phyloP scores from a whole-genome alignment of 257 asterid species.

The Nicotiana tabacum region DNA sequence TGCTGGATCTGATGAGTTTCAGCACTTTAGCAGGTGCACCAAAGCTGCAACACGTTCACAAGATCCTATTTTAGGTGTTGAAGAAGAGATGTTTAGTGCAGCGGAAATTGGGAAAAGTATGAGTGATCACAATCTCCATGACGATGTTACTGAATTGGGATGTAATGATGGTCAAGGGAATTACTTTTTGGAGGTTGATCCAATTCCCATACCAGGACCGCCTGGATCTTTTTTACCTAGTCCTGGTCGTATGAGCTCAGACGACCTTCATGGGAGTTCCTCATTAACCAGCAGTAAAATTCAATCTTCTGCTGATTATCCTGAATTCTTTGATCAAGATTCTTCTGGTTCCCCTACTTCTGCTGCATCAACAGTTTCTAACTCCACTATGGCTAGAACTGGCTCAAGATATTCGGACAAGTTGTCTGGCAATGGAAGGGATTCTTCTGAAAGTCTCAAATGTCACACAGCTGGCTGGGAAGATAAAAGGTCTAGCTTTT shows the following conservation, averaged over 20 bases:
- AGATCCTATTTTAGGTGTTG: constrained; percentile 44
- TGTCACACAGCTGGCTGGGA: constrained; percentile 16
- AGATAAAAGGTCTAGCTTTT: constrained; percentile 25
- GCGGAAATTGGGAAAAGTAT: constrained; percentile 29
- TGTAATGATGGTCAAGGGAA: constrained; percentile 42
- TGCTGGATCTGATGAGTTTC: constrained; percentile 27
- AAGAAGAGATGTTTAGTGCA: constrained; percentile 38
- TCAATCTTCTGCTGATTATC: constrained; percentile 74
- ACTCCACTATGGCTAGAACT: constrained; percentile 46
- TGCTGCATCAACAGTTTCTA: constrained; percentile 46
- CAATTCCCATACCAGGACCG: constrained; percentile 90
- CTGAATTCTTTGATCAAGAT: constrained; percentile 49
- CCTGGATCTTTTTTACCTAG: constrained; percentile 93
- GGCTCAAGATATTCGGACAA: constrained; percentile 36
- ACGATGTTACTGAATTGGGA: constrained; percentile 28
- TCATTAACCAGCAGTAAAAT: constrained; percentile 62
- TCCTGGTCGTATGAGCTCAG: constrained; percentile 74
- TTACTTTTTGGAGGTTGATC: constrained; percentile 69
- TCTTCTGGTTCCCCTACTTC: constrained; percentile 77
- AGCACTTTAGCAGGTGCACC: not conserved
- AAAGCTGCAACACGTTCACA: constrained; percentile 23
- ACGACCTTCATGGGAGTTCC: constrained; percentile 75
- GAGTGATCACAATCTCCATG: constrained; percentile 19
- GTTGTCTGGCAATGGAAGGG: constrained; percentile 24
- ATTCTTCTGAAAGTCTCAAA: constrained; percentile 4